Evolutionary conservation across 257 asterid genomes (phyloP).

Genomic region (Solanum piurae): DNA sequence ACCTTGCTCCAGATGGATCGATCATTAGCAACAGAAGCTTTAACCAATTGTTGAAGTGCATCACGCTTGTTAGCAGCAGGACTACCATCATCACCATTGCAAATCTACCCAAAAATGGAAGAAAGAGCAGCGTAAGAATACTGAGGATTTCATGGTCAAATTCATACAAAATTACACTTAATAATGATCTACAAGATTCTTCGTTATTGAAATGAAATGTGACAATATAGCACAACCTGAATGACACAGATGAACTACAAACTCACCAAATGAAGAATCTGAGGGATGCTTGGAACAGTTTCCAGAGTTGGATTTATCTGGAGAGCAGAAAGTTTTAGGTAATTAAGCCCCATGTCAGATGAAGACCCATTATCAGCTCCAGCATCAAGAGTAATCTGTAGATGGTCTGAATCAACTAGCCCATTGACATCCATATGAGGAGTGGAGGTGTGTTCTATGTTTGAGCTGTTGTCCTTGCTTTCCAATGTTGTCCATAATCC

Average conservation of each 20-base stretch:
- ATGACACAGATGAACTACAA: not conserved
- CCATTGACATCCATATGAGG: slow-evolving; percentile 46
- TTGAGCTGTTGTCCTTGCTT: slow-evolving; percentile 30
- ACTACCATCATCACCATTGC: slow-evolving; percentile 73
- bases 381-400: slow-evolving; percentile 26
- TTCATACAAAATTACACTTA: slow-evolving; percentile 4
- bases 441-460: slow-evolving; percentile 33
- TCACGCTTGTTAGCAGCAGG: slow-evolving; percentile 44
- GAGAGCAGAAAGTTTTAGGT: slow-evolving; percentile 40
- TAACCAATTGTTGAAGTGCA: slow-evolving; percentile 89
- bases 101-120: slow-evolving; percentile 37
- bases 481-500: slow-evolving; percentile 26
- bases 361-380: slow-evolving; percentile 31
- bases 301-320: slow-evolving; percentile 43
- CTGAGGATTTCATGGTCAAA: not conserved
- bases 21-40: slow-evolving; percentile 39
- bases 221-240: not conserved
- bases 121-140: not conserved
- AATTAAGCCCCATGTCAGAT: slow-evolving; percentile 31
- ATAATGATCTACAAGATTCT: not conserved
- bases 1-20: slow-evolving; percentile 90
- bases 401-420: slow-evolving; percentile 44
- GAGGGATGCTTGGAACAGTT: slow-evolving; percentile 90
- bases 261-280: slow-evolving; percentile 91
- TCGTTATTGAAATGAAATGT: not conserved